Evolutionary conservation across 2,329 filamentous ascomycete genomes (phyloP), one percentile per base, ranked within the genome.

Genomic region (Penicillium sp.): DNA sequence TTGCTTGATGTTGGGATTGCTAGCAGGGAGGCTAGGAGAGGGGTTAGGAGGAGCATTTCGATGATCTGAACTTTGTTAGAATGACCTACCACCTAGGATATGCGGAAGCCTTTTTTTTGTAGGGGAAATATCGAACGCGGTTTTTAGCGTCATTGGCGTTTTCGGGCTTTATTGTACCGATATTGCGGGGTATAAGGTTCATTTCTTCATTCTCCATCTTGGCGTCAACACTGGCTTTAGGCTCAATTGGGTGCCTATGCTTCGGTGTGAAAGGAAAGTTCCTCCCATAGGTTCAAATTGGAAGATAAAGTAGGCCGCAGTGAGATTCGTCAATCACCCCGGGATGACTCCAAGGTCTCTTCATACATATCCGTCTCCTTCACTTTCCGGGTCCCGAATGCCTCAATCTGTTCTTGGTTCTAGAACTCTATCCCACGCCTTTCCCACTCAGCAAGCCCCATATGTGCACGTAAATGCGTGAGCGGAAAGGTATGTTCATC

Each of bases 1-100:
- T 76, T 80, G 11, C 74, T 72, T 18, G 54, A 46, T 2, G 50
- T 55, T 7, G 45, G 14, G 8, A 48, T 27, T 3, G 46, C 47
- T 8, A 49, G 16, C 3, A 58, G 22, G 0, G 46, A 28, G 4
- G 44, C 16, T 1, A 46, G 49, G 14, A 57, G 13, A 14, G 43
- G n/a, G 4, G 22, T n/a, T n/a, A 30, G 27, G 18, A 40, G 9
- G 3, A 19, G 28, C 43, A 46, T 46, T 0, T 33, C 34, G 43
- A n/a, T 18, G 27, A 25, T 16, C 13, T 34, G 19, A 9, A 12
- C 19, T 11, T 3, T 33, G 3, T 41, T 4, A n/a, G n/a, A n/a
- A n/a, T n/a, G n/a, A n/a, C n/a, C n/a, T n/a, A n/a, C n/a, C n/a
- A n/a, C n/a, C 4, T 11, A 25, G 39, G 11, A 14, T 6, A n/a